These are phyloP conservation scores for Aspergillus fijiensis DNA, from an alignment of 2,329 filamentous ascomycete genomes.

Conservation along the genomic window DNA sequence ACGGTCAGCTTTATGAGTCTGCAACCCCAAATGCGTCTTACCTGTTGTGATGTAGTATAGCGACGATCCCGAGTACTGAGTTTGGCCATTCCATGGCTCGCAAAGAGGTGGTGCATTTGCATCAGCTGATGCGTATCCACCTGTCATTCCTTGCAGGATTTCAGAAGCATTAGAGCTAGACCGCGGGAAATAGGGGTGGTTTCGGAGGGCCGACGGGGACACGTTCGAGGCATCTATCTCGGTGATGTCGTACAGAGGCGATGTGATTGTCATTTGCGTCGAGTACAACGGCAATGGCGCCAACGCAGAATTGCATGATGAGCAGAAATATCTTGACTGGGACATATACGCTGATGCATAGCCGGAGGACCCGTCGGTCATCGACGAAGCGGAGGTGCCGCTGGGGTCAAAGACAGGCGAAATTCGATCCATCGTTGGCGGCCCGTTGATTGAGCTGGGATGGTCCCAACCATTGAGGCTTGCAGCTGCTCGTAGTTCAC, in stretches of 20 bases:
- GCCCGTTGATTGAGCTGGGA: slow-evolving; percentile 12
- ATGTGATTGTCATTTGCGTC: not conserved
- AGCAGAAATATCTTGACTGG: slow-evolving; percentile 5
- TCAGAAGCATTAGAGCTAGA: not conserved
- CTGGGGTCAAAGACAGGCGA: slow-evolving; percentile 10
- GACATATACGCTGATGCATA: slow-evolving; percentile 6
- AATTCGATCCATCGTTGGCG: slow-evolving; percentile 7
- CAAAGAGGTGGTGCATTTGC: slow-evolving; percentile 1
- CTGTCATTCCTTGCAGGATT: slow-evolving; percentile 1
- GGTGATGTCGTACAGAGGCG: slow-evolving; percentile 4
- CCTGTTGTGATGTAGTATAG: slow-evolving; percentile 14
- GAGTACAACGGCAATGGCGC: slow-evolving; percentile 1
- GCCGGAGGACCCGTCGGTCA: not conserved
- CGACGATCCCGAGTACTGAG: not conserved
- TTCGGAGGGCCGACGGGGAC: not conserved
- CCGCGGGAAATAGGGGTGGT: not conserved
- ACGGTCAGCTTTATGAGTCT: not conserved
- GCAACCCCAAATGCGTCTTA: not conserved
- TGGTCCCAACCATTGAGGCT: slow-evolving; percentile 31
- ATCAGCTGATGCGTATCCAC: not conserved
- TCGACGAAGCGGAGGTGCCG: not conserved
- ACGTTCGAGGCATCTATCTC: not conserved
- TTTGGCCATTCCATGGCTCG: slow-evolving; percentile 5
- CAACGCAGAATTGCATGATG: slow-evolving; percentile 7
- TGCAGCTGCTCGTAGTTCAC: slow-evolving; percentile 32